A percentile compares a stretch with the other conserved stretches of the same genome.
Evolutionary conservation across 352 stramenopile species (phyloP).

Genomic region (Pythium sp.): DNA sequence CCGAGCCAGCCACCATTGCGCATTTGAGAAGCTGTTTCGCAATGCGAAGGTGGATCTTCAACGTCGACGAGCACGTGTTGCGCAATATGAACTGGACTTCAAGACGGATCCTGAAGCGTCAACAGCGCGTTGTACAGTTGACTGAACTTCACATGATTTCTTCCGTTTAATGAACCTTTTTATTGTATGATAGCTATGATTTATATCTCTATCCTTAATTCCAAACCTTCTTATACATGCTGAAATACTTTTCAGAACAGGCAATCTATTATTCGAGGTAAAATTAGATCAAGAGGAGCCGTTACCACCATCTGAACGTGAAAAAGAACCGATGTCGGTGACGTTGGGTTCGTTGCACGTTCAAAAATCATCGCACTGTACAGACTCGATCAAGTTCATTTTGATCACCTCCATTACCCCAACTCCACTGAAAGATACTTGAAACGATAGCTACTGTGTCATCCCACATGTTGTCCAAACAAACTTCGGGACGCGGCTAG

Average conservation of each 20-base stretch:
- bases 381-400: neutral
- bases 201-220: neutral
- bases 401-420: neutral
- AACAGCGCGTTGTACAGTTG: neutral
- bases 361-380: conserved; percentile 6
- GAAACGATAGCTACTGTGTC: neutral
- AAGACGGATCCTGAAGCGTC: conserved; percentile 16
- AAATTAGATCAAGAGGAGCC: conserved; percentile 4
- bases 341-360: conserved; percentile 19
- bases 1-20: neutral
- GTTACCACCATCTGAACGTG: conserved; percentile 10
- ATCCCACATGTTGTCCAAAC: conserved; percentile 8
- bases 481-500: conserved; percentile 11
- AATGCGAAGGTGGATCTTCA: conserved; percentile 12
- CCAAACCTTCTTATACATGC: neutral
- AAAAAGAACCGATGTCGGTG: conserved; percentile 14
- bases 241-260: no score
- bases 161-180: neutral
- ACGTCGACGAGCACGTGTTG: conserved; percentile 10
- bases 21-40: conserved; percentile 11
- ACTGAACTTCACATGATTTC: neutral
- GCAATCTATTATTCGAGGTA: neutral
- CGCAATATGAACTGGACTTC: conserved; percentile 12
- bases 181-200: neutral
- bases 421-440: neutral